Base-by-base conservation (phyloP, 1,284 basidiomycete species). In the Puccinia polysora region DNA sequence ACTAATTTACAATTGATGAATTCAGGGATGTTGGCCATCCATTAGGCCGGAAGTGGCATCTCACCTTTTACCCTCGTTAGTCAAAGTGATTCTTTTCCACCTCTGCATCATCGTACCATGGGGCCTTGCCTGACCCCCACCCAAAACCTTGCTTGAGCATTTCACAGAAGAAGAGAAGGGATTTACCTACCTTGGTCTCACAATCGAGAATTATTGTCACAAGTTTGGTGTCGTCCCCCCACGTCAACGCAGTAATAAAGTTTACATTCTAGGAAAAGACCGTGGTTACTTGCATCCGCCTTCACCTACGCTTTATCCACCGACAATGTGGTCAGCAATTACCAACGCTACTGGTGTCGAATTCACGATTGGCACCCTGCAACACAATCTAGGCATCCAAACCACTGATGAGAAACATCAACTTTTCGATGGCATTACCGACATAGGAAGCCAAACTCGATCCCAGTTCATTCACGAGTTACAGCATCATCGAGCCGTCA, bases 31-130 rank as follows among this genome's bases (percentile, higher is more conserved):
- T 70, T 7, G 67, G 43, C 18, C 67, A 70, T 40, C 67, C 67
- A 2, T 45, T 70, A 14, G 67, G 67, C 18, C 40, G 67, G 34
- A 56, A 50, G 18, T 70, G 67, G 67, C 67, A 70, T 43, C 32
- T 70, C n/a, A 70, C 67, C 2, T 70, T 70, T 25, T 70, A 70
- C 30, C 67, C 67, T 50, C 40, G 67, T 70, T 28, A 47, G 67
- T 28, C 28, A 30, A 49, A 14, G 18, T 20, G 4, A 23, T 56
- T 55, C 52, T 23, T 7, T 28, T 8, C 7, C 52, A 25, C 15
- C 8, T 18, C 8, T 18, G 18, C 40, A 52, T 45, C 10, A 45
- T 45, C 10, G 10, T 45, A 45, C 10, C 40, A 45, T 45, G 10
- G 40, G 40, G n/a, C n/a, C n/a, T n/a, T n/a, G n/a, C n/a, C n/a